Evolutionary conservation across 306 rosid species (phyloP).

Genomic region (Herpetospermum pedunculosum): DNA sequence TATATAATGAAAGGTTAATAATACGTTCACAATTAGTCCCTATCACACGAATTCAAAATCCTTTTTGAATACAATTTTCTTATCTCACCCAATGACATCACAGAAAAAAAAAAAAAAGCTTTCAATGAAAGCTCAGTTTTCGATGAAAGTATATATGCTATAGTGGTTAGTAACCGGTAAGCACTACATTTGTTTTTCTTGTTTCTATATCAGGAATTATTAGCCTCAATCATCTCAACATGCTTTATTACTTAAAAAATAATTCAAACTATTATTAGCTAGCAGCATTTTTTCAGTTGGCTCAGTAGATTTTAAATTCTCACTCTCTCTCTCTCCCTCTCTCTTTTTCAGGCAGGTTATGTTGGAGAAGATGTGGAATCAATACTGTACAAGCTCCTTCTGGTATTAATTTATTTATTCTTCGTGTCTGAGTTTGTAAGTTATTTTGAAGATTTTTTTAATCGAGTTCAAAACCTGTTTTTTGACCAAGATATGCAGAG

Average conservation of each 20-base stretch:
- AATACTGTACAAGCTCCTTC: slow-evolving; percentile 43
- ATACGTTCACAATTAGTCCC: background rate
- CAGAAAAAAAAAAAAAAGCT: background rate
- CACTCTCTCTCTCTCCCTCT: background rate
- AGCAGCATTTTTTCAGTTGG: background rate
- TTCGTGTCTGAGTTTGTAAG: background rate
- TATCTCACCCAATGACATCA: background rate
- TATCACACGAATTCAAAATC: background rate
- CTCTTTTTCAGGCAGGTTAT: slow-evolving; percentile 49
- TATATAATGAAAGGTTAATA: too few species aligned
- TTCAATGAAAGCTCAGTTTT: background rate
- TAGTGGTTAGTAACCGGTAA: background rate
- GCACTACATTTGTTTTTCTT: background rate
- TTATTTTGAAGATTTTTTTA: background rate
- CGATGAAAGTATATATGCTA: background rate
- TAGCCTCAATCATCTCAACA: background rate
- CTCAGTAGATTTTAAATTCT: background rate
- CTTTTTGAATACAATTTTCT: background rate
- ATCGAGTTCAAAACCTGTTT: background rate
- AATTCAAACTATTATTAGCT: background rate
- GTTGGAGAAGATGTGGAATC: slow-evolving; percentile 74
- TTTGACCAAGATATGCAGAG: background rate
- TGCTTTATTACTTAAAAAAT: background rate
- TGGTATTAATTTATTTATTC: slow-evolving; percentile 24
- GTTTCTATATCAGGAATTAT: background rate